Conservation (phyloP, 2,329 filamentous ascomycete genomes). For the Arthrobotrys megalospora region DNA sequence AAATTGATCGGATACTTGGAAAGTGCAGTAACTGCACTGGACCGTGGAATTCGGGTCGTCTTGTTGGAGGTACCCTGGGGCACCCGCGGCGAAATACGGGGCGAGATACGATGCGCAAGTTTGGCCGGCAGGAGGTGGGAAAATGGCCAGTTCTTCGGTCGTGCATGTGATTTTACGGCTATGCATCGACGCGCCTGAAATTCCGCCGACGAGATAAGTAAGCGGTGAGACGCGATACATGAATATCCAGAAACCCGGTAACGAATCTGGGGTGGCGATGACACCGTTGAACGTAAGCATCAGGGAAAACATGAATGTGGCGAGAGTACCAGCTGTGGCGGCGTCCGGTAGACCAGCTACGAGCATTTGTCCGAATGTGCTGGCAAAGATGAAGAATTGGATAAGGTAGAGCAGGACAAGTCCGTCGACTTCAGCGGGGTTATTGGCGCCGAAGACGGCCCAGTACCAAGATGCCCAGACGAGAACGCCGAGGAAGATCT, state of each 20-base stretch:
- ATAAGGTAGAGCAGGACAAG: constrained; percentile 84
- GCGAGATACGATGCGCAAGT: constrained; percentile 83
- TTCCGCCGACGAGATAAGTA: constrained; percentile 83
- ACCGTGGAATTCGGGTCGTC: constrained; percentile 72
- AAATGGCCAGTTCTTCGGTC: constrained; percentile 76
- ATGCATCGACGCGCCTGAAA: constrained; percentile 83
- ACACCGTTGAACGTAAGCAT: constrained; percentile 71
- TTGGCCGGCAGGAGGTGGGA: constrained; percentile 76
- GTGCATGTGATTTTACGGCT: constrained; percentile 76
- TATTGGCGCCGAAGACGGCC: constrained; percentile 76
- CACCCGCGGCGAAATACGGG: constrained; percentile 76
- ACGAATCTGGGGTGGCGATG: constrained; percentile 70
- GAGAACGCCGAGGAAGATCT: constrained; percentile 80
- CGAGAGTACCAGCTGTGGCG: constrained; percentile 82
- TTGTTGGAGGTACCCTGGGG: constrained; percentile 77
- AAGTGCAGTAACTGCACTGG: constrained; percentile 80
- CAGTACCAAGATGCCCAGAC: constrained; percentile 90
- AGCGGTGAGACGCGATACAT: constrained; percentile 59
- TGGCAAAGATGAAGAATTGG: constrained; percentile 83
- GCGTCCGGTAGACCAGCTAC: constrained; percentile 82
- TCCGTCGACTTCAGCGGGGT: constrained; percentile 78
- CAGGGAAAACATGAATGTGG: constrained; percentile 70
- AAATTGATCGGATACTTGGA: constrained; percentile 72
- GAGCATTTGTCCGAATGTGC: constrained; percentile 83
- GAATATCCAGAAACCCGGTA: constrained; percentile 60